Evolutionary conservation across 169 alveolate genomes (phyloP).

Genomic region (Neospora caninum): DNA sequence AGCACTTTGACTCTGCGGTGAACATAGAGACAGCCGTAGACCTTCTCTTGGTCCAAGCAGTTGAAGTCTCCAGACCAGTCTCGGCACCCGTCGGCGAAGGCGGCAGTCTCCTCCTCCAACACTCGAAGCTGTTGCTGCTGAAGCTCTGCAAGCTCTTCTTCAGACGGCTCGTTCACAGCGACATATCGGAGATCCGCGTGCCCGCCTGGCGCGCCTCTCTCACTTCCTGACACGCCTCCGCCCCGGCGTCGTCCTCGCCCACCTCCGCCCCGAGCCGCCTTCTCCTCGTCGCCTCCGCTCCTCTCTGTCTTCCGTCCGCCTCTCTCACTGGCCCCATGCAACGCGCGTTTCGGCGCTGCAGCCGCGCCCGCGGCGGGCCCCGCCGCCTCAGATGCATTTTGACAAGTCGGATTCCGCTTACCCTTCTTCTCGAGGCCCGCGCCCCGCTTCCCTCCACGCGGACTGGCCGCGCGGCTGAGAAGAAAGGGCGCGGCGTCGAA

Average conservation of each 20-base stretch:
- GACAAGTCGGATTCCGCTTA: not conserved
- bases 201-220: not conserved
- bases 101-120: slow-evolving; percentile 17
- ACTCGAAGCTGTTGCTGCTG: slow-evolving; percentile 19
- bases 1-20: slow-evolving; percentile 50
- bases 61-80: slow-evolving; percentile 62
- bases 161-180: not conserved
- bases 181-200: not conserved
- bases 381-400: not conserved
- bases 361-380: not conserved
- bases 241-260: not conserved
- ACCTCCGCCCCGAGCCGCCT: slow-evolving; percentile 3
- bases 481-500: slow-evolving; percentile 53
- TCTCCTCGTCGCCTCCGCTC: not conserved
- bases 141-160: not conserved
- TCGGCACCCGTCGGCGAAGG: slow-evolving; percentile 18
- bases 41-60: slow-evolving; percentile 61
- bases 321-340: slow-evolving; percentile 46
- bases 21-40: slow-evolving; percentile 58
- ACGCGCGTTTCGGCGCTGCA: slow-evolving; percentile 10
- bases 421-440: slow-evolving; percentile 32
- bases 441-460: slow-evolving; percentile 49
- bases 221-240: not conserved
- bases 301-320: slow-evolving; percentile 8
- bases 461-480: slow-evolving; percentile 43